Evolutionary conservation across 148 eudicot species (phyloP), one percentile per base, ranked within the genome.

Genomic region (Polygonum maritimum): DNA sequence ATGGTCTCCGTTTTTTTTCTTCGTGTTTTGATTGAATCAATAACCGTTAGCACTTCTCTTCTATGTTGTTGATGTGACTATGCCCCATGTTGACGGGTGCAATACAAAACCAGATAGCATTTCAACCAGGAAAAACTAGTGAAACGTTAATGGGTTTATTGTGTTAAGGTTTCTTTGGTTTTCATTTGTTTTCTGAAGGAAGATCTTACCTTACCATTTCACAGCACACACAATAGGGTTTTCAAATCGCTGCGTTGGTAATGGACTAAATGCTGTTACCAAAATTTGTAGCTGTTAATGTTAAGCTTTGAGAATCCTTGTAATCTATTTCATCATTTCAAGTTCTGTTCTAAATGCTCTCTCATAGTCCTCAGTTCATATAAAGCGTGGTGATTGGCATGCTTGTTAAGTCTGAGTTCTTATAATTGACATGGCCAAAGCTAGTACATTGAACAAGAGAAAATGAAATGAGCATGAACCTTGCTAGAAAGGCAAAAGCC

Each of bases 101-200:
- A 33, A 35, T 67, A 44, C 71, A 38, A 38, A 67, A 67, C n/a
- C 71, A 38, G 71, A 67, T 67, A 12, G 71, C 41, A 65, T 57
- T 57, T 21, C 63, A 57, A 7, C 63, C 31, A 7, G 63, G 22
- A 31, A 57, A 57, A 57, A 57, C 63, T 22, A 22, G 63, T 55
- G 22, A 18, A 19, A 55, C 62, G 1, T 49, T 49, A 16, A 51
- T 51, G 57, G 57, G 57, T 51, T 16, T 5, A 51, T 12, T 51
- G 18, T 51, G 47, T 44, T 44, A 44, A 44, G 47, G 47, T 49
- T 49, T 49, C 18, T 13, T 49, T 49, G 54, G 16, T 15, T 51
- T 15, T 18, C 55, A 3, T 18, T n/a, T 51, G 19, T 51, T 51
- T 51, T 49, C 55, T 49, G n/a, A 49, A 49, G 55, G 16, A 49